phyloP scores from a whole-genome alignment of 257 asterid species.

The Ballota nigra region DNA sequence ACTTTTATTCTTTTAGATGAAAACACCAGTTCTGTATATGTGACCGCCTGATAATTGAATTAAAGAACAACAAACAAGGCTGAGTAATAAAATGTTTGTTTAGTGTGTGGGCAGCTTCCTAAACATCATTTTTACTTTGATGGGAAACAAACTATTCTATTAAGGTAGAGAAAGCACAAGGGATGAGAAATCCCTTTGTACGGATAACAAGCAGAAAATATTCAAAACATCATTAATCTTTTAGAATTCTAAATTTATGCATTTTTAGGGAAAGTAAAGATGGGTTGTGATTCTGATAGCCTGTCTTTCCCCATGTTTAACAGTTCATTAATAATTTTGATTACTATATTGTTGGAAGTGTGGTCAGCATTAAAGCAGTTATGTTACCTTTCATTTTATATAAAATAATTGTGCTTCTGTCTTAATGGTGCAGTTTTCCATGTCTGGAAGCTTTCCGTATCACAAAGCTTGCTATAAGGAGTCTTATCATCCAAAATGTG shows the following conservation, averaged over 20 bases:
- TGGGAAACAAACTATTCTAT: too few species aligned
- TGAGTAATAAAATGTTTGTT: too few species aligned
- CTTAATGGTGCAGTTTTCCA: constrained; percentile 66
- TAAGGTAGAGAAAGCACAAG: background rate
- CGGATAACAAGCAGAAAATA: background rate
- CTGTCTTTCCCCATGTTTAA: background rate
- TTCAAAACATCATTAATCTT: background rate
- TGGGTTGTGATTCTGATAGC: background rate
- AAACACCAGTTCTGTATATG: too few species aligned
- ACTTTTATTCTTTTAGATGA: too few species aligned
- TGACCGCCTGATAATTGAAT: too few species aligned
- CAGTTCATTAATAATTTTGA: constrained; percentile 1
- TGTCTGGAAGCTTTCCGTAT: constrained; percentile 81
- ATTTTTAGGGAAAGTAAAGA: background rate
- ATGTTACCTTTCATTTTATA: background rate
- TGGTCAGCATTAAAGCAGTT: background rate
- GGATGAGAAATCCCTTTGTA: background rate
- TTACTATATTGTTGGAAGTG: background rate
- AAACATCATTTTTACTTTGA: background rate
- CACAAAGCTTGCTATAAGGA: constrained; percentile 96
- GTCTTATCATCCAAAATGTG: constrained; percentile 93
- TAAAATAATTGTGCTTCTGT: background rate
- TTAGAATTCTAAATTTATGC: background rate
- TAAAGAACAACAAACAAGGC: too few species aligned
- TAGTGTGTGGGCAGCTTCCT: too few species aligned